Evolutionary conservation across 345 rosid genomes (phyloP).

Genomic region (Eucalyptus cladocalyx): DNA sequence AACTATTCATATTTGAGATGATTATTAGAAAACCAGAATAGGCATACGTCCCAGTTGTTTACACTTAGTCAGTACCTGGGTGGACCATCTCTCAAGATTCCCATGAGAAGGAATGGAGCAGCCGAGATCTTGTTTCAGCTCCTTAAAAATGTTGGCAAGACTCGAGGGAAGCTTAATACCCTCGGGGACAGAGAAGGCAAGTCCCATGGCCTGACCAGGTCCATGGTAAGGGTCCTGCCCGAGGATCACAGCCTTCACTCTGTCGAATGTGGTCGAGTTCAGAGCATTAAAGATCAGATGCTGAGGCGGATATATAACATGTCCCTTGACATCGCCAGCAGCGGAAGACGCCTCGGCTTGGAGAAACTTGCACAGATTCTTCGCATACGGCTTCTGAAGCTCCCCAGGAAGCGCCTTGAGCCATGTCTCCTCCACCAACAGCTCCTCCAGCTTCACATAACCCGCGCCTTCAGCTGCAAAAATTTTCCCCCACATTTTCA

Average conservation of each 20-base stretch:
- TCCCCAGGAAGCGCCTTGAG: slow-evolving; percentile 58
- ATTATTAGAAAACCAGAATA: background rate
- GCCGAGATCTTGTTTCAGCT: slow-evolving; percentile 76
- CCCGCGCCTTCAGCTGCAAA: slow-evolving; percentile 19
- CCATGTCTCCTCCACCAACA: slow-evolving; percentile 88
- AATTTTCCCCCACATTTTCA: background rate
- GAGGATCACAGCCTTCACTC: slow-evolving; percentile 71
- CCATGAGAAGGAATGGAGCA: slow-evolving; percentile 88
- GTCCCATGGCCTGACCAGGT: slow-evolving; percentile 97
- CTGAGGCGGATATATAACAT: slow-evolving; percentile 64
- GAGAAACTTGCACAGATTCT: slow-evolving; percentile 43
- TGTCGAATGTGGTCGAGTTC: slow-evolving; percentile 64
- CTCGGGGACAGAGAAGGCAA: slow-evolving; percentile 83
- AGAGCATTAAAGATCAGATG: slow-evolving; percentile 77
- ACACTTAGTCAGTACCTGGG: slow-evolving; percentile 35
- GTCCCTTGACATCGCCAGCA: background rate
- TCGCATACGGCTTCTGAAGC: slow-evolving; percentile 55
- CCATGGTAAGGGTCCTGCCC: slow-evolving; percentile 99
- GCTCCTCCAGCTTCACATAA: slow-evolving; percentile 54
- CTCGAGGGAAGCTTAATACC: slow-evolving; percentile 81
- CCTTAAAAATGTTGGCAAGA: slow-evolving; percentile 80
- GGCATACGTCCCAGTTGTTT: background rate
- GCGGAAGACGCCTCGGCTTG: slow-evolving; percentile 28
- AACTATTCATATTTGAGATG: background rate
- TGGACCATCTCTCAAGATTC: slow-evolving; percentile 79